Evolutionary conservation across 306 rosid species (phyloP).

Genomic region (Luffa acutangula): DNA sequence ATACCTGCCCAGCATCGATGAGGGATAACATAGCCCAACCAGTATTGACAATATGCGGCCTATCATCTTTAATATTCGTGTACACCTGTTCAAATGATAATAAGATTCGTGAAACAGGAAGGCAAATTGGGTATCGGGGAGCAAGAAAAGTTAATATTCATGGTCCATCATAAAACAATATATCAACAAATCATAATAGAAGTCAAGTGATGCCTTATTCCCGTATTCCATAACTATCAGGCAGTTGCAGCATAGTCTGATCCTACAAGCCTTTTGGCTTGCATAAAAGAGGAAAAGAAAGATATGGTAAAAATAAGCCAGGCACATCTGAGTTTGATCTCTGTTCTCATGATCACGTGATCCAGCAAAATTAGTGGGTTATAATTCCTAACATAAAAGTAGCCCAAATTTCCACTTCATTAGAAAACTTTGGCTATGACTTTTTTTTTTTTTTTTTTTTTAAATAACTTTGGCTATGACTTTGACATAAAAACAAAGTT

Average conservation of each 20-base stretch:
- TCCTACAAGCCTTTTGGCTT: background rate
- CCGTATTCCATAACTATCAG: background rate
- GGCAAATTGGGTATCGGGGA: background rate
- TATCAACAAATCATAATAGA: background rate
- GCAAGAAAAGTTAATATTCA: background rate
- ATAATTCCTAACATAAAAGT: background rate
- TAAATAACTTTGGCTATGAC: background rate
- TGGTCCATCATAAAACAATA: background rate
- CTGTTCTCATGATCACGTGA: background rate
- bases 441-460: background rate
- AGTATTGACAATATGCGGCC: slow-evolving; percentile 27
- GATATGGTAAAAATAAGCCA: background rate
- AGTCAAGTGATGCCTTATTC: background rate
- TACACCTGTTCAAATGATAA: slow-evolving; percentile 16
- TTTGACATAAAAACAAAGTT: background rate
- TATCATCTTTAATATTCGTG: slow-evolving; percentile 19
- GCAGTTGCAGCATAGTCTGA: background rate
- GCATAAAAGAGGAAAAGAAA: background rate
- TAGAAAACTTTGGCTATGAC: background rate
- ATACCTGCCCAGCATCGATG: slow-evolving; percentile 29
- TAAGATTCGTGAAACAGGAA: background rate
- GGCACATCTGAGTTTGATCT: background rate
- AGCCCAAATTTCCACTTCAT: background rate
- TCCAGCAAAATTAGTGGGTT: background rate
- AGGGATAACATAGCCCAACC: slow-evolving; percentile 31